Percentiles rank a stretch among this genome's conserved stretches.
phyloP scores from a whole-genome alignment of 1,284 basidiomycete genomes.

The Pascua guehoae region DNA sequence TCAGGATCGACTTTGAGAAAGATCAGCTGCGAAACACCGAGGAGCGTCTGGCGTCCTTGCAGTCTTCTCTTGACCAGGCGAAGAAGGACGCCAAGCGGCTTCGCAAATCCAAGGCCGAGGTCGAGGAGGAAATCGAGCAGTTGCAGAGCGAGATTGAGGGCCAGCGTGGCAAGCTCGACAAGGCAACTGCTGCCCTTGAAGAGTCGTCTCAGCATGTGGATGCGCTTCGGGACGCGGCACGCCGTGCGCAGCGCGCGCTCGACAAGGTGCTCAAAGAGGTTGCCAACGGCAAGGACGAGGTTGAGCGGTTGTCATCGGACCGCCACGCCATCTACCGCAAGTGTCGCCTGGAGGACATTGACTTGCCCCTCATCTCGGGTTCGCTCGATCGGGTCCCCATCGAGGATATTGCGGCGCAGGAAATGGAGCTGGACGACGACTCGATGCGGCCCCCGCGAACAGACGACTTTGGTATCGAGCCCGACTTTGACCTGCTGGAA shows the following conservation, averaged over 20 bases:
- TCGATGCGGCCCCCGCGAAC: constrained; percentile 69
- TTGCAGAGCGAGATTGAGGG: constrained; percentile 60
- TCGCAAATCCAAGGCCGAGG: constrained; percentile 58
- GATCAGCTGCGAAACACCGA: constrained; percentile 65
- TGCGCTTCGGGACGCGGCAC: constrained; percentile 66
- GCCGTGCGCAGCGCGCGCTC: constrained; percentile 67
- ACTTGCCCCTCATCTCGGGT: constrained; percentile 70
- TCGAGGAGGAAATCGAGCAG: constrained; percentile 64
- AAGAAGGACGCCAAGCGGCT: constrained; percentile 58
- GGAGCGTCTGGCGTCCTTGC: constrained; percentile 62
- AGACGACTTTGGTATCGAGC: constrained; percentile 82
- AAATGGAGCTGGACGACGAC: constrained; percentile 68
- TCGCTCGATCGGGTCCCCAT: constrained; percentile 82
- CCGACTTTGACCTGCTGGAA: constrained; percentile 75
- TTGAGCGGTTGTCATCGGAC: constrained; percentile 82
- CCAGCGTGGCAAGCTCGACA: constrained; percentile 61
- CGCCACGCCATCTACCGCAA: constrained; percentile 82
- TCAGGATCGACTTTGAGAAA: constrained; percentile 71
- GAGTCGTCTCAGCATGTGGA: constrained; percentile 59
- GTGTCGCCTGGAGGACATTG: constrained; percentile 90
- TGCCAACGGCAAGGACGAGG: constrained; percentile 83
- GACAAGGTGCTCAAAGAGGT: constrained; percentile 90
- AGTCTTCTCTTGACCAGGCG: constrained; percentile 59
- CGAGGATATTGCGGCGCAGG: constrained; percentile 72
- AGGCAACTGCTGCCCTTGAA: constrained; percentile 52